Conservation (phyloP, 2,329 filamentous ascomycete genomes). For the Cladophialophora yegresii region DNA sequence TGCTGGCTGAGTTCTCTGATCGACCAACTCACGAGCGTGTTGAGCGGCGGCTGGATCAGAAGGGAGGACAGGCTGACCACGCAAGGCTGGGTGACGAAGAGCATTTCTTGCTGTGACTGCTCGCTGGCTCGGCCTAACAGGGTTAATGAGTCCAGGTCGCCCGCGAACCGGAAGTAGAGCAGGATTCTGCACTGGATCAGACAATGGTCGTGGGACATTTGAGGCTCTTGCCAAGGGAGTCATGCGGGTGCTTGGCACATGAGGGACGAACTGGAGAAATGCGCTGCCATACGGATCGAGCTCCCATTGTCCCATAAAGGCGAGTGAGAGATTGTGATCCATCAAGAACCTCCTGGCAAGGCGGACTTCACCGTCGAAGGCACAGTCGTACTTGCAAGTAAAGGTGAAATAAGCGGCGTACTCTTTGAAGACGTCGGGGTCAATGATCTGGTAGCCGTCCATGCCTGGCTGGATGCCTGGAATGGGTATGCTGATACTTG, state of each 20-base stretch:
- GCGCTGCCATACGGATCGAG: conserved; percentile 17
- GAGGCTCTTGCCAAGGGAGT: background rate
- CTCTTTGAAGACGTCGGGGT: conserved; percentile 21
- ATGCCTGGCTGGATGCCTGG: conserved; percentile 8
- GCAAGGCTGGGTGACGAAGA: background rate
- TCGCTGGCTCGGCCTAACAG: background rate
- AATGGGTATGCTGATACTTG: background rate
- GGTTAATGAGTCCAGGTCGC: background rate
- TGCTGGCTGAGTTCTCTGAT: background rate
- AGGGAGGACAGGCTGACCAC: background rate
- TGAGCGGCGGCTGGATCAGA: background rate
- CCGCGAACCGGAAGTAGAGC: background rate
- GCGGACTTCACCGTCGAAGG: conserved; percentile 19
- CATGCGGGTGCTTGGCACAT: background rate
- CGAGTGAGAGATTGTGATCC: conserved; percentile 5
- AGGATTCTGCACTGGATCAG: background rate
- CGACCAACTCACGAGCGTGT: background rate
- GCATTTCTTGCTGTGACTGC: background rate
- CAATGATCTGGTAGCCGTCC: conserved; percentile 9
- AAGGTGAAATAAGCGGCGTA: conserved; percentile 27
- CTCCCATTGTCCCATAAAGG: conserved; percentile 22
- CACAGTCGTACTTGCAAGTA: conserved; percentile 25
- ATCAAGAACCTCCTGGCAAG: conserved; percentile 17
- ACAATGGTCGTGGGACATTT: background rate
- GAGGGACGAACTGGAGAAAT: background rate